These are phyloP conservation scores for Drosera spatulata DNA, from an alignment of 179 eudicot species.

Conservation along the genomic window DNA sequence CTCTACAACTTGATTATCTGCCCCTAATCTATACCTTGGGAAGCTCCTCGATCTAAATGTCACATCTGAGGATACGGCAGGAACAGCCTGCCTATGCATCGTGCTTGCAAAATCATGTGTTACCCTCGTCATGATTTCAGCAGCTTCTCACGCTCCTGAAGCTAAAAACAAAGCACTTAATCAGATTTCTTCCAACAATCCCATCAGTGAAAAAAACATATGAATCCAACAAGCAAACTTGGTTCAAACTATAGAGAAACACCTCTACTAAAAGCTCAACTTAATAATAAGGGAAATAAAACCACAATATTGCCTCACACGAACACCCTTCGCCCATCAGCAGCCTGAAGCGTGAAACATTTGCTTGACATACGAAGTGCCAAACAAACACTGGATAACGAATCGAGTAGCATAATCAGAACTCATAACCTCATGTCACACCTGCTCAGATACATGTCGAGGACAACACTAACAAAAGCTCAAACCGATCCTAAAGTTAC, in stretches of 20 bases:
- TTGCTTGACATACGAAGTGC: no score
- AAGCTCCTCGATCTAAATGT: slow-evolving; percentile 61
- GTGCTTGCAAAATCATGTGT: slow-evolving; percentile 40
- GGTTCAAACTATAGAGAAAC: no score
- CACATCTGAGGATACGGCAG: slow-evolving; percentile 72
- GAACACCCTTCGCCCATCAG: neutral
- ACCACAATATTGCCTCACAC: no score
- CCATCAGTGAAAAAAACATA: neutral
- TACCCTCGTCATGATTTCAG: slow-evolving; percentile 49
- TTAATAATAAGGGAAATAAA: no score
- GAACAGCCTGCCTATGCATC: slow-evolving; percentile 46
- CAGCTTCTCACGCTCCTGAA: neutral
- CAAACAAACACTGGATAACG: neutral
- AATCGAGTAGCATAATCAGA: neutral
- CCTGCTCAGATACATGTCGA: neutral
- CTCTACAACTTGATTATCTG: slow-evolving; percentile 63
- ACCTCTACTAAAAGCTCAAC: no score
- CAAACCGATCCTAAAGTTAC: no score
- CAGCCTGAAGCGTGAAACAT: neutral
- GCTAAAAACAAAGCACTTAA: slow-evolving; percentile 5
- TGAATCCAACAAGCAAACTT: no score
- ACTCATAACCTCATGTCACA: neutral
- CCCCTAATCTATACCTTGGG: slow-evolving; percentile 70
- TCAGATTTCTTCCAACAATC: neutral
- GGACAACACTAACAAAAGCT: neutral